Evolutionary conservation across 2,329 filamentous ascomycete genomes (phyloP).

Genomic region (Ascochyta clinopodiicola): DNA sequence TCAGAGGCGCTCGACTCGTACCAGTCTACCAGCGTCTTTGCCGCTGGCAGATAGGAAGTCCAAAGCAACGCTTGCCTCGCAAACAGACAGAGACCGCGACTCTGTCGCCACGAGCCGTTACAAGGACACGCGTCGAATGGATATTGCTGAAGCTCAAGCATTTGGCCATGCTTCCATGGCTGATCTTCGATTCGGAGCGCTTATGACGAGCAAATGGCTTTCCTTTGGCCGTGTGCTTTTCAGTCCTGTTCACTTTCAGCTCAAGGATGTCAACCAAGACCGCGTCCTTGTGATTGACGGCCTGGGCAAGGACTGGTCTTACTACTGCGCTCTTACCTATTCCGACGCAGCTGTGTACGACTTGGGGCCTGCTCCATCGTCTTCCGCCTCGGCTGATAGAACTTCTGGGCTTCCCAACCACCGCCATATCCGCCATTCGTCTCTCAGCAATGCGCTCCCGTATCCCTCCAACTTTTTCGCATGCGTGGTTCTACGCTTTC

Average conservation of each 20-base stretch:
- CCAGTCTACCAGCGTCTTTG: constrained; percentile 44
- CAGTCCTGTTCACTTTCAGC: constrained; percentile 76
- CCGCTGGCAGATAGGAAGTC: constrained; percentile 41
- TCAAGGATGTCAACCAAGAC: constrained; percentile 64
- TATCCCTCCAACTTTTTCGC: constrained; percentile 79
- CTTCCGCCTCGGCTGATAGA: constrained; percentile 33
- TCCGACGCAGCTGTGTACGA: constrained; percentile 78
- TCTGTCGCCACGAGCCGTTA: constrained; percentile 40
- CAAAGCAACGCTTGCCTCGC: constrained; percentile 38
- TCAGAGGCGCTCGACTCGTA: constrained; percentile 41
- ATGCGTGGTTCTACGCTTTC: constrained; percentile 78
- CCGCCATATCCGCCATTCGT: constrained; percentile 73
- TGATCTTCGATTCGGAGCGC: constrained; percentile 78
- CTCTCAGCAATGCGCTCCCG: constrained; percentile 71
- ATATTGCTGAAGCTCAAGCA: constrained; percentile 47
- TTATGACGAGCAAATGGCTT: constrained; percentile 88
- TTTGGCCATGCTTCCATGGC: constrained; percentile 63
- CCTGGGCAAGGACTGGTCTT: constrained; percentile 89
- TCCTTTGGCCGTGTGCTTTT: constrained; percentile 85
- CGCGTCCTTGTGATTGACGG: constrained; percentile 80
- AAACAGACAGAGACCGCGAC: constrained; percentile 44
- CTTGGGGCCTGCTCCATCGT: constrained; percentile 53
- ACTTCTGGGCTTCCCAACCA: constrained; percentile 66
- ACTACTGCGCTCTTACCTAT: constrained; percentile 83
- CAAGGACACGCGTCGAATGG: constrained; percentile 66